A percentile compares a stretch with the other conserved stretches of the same genome.
phyloP scores from a whole-genome alignment of 2,329 filamentous ascomycete genomes.

The Ophiostoma himal-ulmi region DNA sequence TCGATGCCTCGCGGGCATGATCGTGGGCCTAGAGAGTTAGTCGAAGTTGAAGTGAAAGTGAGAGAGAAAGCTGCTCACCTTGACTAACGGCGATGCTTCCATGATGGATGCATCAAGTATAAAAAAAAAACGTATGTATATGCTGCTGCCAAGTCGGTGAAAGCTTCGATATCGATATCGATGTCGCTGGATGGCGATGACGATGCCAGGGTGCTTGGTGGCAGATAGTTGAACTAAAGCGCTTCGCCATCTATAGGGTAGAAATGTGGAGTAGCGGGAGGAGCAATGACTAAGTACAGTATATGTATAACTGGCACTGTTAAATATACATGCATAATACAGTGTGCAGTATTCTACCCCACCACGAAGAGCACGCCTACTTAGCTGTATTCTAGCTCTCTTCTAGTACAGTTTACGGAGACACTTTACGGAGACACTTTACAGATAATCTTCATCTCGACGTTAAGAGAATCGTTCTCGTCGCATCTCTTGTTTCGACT shows the following conservation, averaged over 20 bases:
- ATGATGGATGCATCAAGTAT: slow-evolving; percentile 38
- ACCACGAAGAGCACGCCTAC: not conserved
- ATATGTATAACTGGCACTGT: not conserved
- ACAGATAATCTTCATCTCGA: not conserved
- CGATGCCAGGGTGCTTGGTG: not conserved
- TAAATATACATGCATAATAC: not conserved
- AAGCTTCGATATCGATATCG: not conserved
- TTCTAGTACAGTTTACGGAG: not conserved
- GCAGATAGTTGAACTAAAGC: not conserved
- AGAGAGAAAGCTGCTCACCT: slow-evolving; percentile 41
- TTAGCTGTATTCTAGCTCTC: not conserved
- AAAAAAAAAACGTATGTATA: not conserved
- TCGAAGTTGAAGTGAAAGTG: not conserved
- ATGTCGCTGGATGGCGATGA: not conserved
- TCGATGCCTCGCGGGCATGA: slow-evolving; percentile 77
- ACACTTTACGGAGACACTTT: not conserved
- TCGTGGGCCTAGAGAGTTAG: slow-evolving; percentile 64
- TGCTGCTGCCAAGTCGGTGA: not conserved
- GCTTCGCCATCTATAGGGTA: not conserved
- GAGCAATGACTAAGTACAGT: not conserved
- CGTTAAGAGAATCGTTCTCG: not conserved
- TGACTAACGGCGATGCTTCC: slow-evolving; percentile 63
- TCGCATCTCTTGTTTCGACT: not conserved
- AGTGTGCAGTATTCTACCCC: not conserved
- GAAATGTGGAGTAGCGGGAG: not conserved